These are phyloP conservation scores for Hymenotorrendiella dingleyae DNA, from an alignment of 2,329 filamentous ascomycete genomes.

Conservation along the genomic window DNA sequence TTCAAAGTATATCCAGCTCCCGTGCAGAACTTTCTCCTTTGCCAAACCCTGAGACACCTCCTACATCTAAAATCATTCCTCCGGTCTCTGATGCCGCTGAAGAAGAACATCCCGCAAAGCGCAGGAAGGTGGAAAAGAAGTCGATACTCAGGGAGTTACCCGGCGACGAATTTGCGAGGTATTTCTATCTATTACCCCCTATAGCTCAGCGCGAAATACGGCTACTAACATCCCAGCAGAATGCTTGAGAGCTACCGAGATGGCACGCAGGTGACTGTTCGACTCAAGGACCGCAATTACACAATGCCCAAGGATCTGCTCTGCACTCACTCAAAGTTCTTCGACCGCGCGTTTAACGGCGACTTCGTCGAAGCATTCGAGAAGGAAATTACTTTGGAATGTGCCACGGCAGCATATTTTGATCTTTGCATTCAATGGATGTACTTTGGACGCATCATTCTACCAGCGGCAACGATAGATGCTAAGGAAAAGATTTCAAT, in stretches of 20 bases:
- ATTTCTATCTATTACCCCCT: too few species aligned
- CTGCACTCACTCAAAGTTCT: neutral
- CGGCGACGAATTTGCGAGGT: too few species aligned
- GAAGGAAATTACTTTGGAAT: neutral
- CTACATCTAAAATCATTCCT: too few species aligned
- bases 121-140: too few species aligned
- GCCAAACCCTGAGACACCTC: too few species aligned
- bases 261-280: neutral
- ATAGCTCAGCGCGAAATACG: too few species aligned
- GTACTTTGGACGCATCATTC: neutral
- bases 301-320: neutral
- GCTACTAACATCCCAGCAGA: too few species aligned
- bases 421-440: neutral
- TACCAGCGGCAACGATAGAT: neutral
- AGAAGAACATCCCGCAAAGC: too few species aligned
- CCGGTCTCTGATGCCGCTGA: too few species aligned
- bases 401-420: neutral
- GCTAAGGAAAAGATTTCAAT: neutral
- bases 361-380: neutral
- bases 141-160: too few species aligned
- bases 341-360: neutral
- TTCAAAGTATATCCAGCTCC: too few species aligned
- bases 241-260: neutral
- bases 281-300: neutral
- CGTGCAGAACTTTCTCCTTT: too few species aligned